Base-by-base conservation (phyloP, 805 yeast species). In the Ogataea angusta region DNA sequence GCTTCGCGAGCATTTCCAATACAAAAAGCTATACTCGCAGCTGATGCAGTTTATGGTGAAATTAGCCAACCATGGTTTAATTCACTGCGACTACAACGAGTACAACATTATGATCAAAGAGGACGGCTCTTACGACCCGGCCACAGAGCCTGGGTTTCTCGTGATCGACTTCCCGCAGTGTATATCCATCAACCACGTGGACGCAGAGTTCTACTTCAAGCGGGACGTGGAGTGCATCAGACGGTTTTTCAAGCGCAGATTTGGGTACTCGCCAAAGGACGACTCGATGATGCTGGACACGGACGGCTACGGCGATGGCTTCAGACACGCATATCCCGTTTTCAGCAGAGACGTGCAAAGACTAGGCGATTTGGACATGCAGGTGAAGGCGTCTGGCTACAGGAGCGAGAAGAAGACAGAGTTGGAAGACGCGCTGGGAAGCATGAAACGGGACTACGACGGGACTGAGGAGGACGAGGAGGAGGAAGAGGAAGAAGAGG, bases 111-210 rank as follows among this genome's bases (percentile, higher is more conserved):
- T 93, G 76, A 80, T 88, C 22, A 71, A 85, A 29, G 64, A 63
- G 18, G 53, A 50, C 21, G 84, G 84, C 47, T 70, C 76, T 23
- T 76, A 75, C 32, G 75, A 71, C 14, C 65, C 67, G 13, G 57
- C 70, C 14, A 67, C 65, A 42, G 86, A 80, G 40, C 65, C 67
- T 30, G 93, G 86, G 36, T 87, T 89, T 54, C 83, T 90, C 15
- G 96, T 93, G 19, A 91, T 93, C 55, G 99, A 93, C 72, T 93
- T 93, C 71, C 99, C 99, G 3, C 99, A 93, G 65, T 91, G 97
- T 78, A 85, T 93, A 13, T 87, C 96, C 16, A 85, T 86, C 33
- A 90, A 85, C 50, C 99, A 93, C 59, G 72, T 70, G 3, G 96
- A 93, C 60, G 97, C 98, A 6, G 82, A 82, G 47, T 76, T 73